Conservation (phyloP, 1,139 yeast species). For the Geotrichum histeridarum region DNA sequence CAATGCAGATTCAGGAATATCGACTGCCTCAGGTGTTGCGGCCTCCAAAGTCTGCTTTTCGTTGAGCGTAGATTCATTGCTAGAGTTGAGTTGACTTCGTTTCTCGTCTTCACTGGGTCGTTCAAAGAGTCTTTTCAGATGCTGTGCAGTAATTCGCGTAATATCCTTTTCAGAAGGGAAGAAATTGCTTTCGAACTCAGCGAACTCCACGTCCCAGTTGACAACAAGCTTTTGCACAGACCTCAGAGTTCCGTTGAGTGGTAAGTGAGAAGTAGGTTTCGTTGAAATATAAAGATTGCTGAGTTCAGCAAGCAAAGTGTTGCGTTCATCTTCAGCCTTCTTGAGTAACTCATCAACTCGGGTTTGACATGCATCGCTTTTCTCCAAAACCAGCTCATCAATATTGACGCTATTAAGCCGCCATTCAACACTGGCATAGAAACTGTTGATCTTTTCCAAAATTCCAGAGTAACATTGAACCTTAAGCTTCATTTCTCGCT, state of each 20-base stretch:
- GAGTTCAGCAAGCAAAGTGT: constrained; percentile 44
- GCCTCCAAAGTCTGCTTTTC: not conserved
- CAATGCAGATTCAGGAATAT: not conserved
- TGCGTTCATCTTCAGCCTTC: constrained; percentile 51
- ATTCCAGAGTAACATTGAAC: constrained; percentile 57
- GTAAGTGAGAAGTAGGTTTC: constrained; percentile 59
- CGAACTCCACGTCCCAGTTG: constrained; percentile 81
- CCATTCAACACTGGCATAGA: constrained; percentile 69
- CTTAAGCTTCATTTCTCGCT: constrained; percentile 64
- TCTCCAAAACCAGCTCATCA: constrained; percentile 67
- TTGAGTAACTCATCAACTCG: constrained; percentile 55
- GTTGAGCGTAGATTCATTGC: not conserved
- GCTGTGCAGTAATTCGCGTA: constrained; percentile 83
- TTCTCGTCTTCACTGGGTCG: constrained; percentile 40
- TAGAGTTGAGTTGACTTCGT: constrained; percentile 13
- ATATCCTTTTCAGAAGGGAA: constrained; percentile 93
- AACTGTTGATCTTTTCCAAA: constrained; percentile 48
- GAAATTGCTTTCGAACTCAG: constrained; percentile 70
- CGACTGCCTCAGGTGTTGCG: not conserved
- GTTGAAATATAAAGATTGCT: constrained; percentile 53
- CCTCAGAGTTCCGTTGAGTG: constrained; percentile 64
- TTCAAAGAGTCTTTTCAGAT: constrained; percentile 67
- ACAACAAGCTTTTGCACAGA: constrained; percentile 78
- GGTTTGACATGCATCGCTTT: constrained; percentile 61
- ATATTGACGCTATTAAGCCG: constrained; percentile 74